Base-by-base conservation (phyloP, 352 stramenopile genomes). In the Achlya hypogyna region DNA sequence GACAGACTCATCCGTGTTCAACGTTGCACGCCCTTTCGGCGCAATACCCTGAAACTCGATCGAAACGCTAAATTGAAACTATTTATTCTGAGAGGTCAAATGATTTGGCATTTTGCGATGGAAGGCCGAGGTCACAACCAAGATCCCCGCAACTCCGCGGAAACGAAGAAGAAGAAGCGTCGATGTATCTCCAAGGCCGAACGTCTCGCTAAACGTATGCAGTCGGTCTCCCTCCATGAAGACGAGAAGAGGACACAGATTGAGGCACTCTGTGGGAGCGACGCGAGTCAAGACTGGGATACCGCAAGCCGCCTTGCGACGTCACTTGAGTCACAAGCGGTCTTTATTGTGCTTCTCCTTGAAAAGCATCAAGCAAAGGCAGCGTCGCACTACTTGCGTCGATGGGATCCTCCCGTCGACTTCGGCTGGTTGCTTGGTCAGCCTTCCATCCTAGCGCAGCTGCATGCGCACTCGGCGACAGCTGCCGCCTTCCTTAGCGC, bases 241-340 rank as follows among this genome's bases (percentile, higher is more conserved):
- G 38, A 45, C 38, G 38, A 45, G 38, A 45, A 45, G 38, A 3
- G 14, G 38, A 9, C 38, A 18, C 35, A 38, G 34, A 51, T 64
- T 6, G 8, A 64, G 29, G 9, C 25, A 25, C 54, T 64, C 23
- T 20, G 45, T 6, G 34, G 32, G 31, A 64, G 32, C 54, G n/a
- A 31, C 18, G 14, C 22, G 10, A 64, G 54, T 27, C 32, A 64
- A 64, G 54, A 64, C 38, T 64, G 54, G 54, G 54, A 64, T 27
- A 16, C 35, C 22, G 54, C 54, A 25, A 49, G 34, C 35, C 31
- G 54, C 20, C 35, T 64, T 22, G 54, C 47, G 20, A 23, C 23
- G n/a, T 64, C 54, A 16, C 25, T 5, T 6, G 20, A 34, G 27
- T 35, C 54, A 3, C 54, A 51, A 16, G 32, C 47, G 2, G 10